These are phyloP conservation scores for Eremochloa ophiuroides DNA, from an alignment of 176 grass and related monocot species.

Conservation along the genomic window DNA sequence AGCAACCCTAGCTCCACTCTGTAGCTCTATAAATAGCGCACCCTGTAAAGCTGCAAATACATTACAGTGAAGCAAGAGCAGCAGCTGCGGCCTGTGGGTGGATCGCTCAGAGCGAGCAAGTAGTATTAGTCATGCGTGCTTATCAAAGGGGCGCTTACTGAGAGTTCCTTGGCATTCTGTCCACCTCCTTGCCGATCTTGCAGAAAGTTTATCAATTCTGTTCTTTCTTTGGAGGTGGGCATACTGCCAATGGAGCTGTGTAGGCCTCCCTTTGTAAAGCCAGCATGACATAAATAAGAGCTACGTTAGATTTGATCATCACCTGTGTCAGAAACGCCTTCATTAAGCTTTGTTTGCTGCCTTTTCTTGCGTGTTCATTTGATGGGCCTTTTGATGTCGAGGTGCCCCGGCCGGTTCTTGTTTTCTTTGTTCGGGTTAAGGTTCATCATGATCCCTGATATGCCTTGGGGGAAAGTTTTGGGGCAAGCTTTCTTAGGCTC, in stretches of 20 bases:
- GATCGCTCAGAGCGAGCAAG: not conserved
- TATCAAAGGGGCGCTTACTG: constrained; percentile 59
- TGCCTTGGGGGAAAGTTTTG: constrained; percentile 9
- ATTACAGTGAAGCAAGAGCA: not conserved
- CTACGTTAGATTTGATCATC: constrained; percentile 10
- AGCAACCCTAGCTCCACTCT: constrained; percentile 36
- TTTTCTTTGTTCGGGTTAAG: not conserved
- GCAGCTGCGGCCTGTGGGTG: not conserved
- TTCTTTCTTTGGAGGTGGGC: constrained; percentile 53
- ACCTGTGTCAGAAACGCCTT: constrained; percentile 25
- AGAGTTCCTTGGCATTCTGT: constrained; percentile 82
- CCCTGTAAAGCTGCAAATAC: not conserved
- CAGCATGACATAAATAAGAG: constrained; percentile 37
- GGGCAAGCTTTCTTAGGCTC: not conserved
- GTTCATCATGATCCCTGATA: constrained; percentile 23
- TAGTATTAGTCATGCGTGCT: constrained; percentile 40
- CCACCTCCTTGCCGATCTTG: constrained; percentile 47
- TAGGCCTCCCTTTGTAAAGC: constrained; percentile 80
- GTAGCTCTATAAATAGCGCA: constrained; percentile 45
- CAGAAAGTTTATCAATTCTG: not conserved
- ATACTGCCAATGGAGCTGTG: constrained; percentile 90
- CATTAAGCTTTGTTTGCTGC: not conserved
- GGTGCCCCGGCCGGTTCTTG: not conserved
- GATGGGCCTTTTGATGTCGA: not conserved
- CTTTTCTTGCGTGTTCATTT: not conserved